Evolutionary conservation across 371 early-diverging fungal species (phyloP).

Genomic region (Mucor saturninus): DNA sequence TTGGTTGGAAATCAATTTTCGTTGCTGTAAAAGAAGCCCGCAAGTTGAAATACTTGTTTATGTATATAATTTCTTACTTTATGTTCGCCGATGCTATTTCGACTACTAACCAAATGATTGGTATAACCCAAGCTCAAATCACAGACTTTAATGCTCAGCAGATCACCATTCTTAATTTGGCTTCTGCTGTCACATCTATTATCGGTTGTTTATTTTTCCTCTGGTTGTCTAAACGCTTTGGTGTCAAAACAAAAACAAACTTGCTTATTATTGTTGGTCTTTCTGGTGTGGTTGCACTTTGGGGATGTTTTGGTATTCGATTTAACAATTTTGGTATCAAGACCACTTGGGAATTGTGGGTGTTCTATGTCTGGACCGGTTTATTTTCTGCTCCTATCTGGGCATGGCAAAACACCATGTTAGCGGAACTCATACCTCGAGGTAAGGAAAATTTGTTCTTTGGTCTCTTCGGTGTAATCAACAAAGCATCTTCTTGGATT

Average conservation of each 20-base stretch:
- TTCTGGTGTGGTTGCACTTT: constrained; percentile 42
- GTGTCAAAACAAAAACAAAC: constrained; percentile 49
- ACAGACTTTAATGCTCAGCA: constrained; percentile 43
- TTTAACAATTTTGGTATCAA: constrained; percentile 46
- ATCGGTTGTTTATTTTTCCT: constrained; percentile 54
- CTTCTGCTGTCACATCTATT: constrained; percentile 51
- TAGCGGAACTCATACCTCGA: constrained; percentile 61
- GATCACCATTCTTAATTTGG: constrained; percentile 45
- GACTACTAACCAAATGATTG: constrained; percentile 52
- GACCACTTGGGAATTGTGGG: constrained; percentile 60
- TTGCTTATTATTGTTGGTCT: constrained; percentile 39
- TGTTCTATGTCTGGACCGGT: constrained; percentile 56
- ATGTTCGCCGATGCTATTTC: constrained; percentile 66
- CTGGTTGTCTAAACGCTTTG: constrained; percentile 39
- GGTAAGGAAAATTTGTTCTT: constrained; percentile 68
- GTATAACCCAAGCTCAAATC: constrained; percentile 50
- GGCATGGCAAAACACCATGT: constrained; percentile 63
- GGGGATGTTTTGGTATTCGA: constrained; percentile 57
- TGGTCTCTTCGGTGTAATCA: constrained; percentile 63
- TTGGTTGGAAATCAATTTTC: constrained; percentile 55
- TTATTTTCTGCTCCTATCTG: constrained; percentile 63
- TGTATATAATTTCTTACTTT: constrained; percentile 63
- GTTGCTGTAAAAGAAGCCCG: constrained; percentile 45
- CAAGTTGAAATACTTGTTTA: constrained; percentile 52
- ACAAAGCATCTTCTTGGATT: constrained; percentile 67